Evolutionary conservation across 495 filamentous ascomycete genomes (phyloP), one percentile per base, ranked within the genome.

Genomic region (Hyaloscypha hepaticicola): DNA sequence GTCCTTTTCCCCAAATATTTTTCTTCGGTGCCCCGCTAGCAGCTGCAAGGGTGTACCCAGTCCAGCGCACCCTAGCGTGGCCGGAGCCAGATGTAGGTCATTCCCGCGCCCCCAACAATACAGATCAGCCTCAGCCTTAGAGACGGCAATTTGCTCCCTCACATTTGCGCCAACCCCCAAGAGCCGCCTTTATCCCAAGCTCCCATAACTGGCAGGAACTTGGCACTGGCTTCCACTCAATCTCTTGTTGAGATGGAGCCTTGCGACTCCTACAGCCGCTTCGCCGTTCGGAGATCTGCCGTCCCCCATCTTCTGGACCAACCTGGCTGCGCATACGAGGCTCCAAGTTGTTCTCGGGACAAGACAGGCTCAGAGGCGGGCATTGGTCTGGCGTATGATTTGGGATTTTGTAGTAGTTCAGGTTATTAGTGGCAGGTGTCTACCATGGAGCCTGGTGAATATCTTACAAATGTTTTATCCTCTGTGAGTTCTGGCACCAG

Each of bases 401-500:
- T 51, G 25, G 21, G 19, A 14, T 9, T 12, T 28, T 53, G 11
- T 56, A 53, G 58, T 56, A 1, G 45, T 5, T 24, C 31, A 27
- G 29, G 8, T 53, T 53, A 27, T 53, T 7, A 53, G 24, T 25
- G 16, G 19, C 50, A 4, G 38, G 19, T 7, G 27, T 48, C 33
- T 61, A 57, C 55, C 31, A 72, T 72, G 71, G 71, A 73, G 45
- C 65, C 63, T 41, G 69, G 69, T 16, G 71, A 73, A 28, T 71
- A 67, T 59, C 61, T 61, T 24, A 72, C 71, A n/a, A 73, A 71
- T 68, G 69, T 73, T 29, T 66, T 73, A 58, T 69, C 67, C 34
- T 67, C 63, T 64, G 71, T 73, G 49, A 64, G 71, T 65, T 16
- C 28, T 6, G n/a, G 53, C 26, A 31, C 21, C 11, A 5, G 8